A percentile compares a stretch with the other conserved stretches of the same genome.
Evolutionary conservation across 768 basidiomycete species (phyloP).

Genomic region (Rhodotorula diobovata): DNA sequence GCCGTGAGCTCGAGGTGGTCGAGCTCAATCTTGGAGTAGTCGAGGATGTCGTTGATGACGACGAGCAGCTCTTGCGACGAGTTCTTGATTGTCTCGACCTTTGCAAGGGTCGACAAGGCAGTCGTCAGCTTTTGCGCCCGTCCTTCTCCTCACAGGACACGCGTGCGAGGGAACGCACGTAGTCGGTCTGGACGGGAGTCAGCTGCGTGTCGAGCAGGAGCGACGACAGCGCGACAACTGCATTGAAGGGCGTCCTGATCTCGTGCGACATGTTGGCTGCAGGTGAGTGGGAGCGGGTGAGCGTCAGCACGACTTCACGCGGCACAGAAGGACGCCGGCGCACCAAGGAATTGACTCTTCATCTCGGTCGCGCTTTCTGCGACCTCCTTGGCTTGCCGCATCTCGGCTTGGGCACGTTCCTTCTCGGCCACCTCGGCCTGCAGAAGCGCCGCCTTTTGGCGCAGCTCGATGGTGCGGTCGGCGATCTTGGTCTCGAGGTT

Average conservation of each 20-base stretch:
- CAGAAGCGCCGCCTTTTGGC: slow-evolving; percentile 2
- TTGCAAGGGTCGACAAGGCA: no score
- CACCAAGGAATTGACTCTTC: slow-evolving; percentile 36
- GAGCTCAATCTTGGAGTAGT: slow-evolving; percentile 35
- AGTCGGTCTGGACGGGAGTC: slow-evolving; percentile 35
- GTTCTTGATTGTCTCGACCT: slow-evolving; percentile 39
- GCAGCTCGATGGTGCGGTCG: slow-evolving; percentile 29
- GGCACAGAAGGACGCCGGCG: not conserved
- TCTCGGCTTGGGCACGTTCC: slow-evolving; percentile 35
- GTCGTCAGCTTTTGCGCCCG: no score
- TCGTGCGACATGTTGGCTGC: slow-evolving; percentile 37
- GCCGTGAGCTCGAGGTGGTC: slow-evolving; percentile 31
- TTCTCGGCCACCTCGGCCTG: slow-evolving; percentile 32
- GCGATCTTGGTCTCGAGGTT: slow-evolving; percentile 33
- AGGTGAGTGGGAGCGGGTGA: no score
- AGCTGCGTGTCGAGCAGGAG: slow-evolving; percentile 36
- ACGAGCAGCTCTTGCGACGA: slow-evolving; percentile 34
- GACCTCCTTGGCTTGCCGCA: slow-evolving; percentile 32
- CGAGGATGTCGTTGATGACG: slow-evolving; percentile 37
- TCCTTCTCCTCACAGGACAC: no score
- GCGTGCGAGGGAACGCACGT: not conserved
- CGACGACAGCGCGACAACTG: slow-evolving; percentile 26
- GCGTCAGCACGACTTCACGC: no score
- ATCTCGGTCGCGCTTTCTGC: slow-evolving; percentile 34
- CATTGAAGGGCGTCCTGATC: slow-evolving; percentile 39